Evolutionary conservation across 2,329 filamentous ascomycete genomes (phyloP).

Genomic region (Penicillium sp.): DNA sequence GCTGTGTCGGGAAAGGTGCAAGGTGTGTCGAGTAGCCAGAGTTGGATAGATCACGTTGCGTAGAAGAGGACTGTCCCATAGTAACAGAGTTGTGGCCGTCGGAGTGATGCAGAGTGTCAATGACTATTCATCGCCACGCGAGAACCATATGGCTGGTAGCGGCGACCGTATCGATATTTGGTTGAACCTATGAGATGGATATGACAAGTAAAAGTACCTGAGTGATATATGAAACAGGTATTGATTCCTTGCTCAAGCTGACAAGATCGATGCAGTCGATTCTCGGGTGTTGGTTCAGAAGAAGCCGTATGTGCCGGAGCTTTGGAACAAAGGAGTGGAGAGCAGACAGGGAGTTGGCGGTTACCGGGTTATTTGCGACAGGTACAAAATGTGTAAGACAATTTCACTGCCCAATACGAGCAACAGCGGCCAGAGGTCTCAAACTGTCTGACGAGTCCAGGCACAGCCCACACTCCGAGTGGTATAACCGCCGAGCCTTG

Average conservation of each 20-base stretch:
- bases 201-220: not conserved
- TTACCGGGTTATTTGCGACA: not conserved
- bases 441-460: conserved; percentile 14
- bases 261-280: not conserved
- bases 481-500: conserved; percentile 14
- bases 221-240: not conserved
- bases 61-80: conserved; percentile 40
- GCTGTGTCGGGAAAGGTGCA: conserved; percentile 16
- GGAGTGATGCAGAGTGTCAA: conserved; percentile 18
- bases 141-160: conserved; percentile 9
- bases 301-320: not conserved
- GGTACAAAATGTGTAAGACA: conserved; percentile 4
- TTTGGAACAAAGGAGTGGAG: conserved; percentile 11
- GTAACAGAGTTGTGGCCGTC: conserved; percentile 21
- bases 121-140: conserved; percentile 26
- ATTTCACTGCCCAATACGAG: conserved; percentile 8
- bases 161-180: conserved; percentile 8
- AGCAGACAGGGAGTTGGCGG: not conserved
- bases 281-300: not conserved
- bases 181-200: not conserved
- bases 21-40: conserved; percentile 19
- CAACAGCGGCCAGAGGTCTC: conserved; percentile 9
- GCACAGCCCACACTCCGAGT: conserved; percentile 13
- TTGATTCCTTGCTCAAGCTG: not conserved
- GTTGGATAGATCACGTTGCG: conserved; percentile 31